Evolutionary conservation across 163 green algal species (phyloP).

Genomic region (Volvox carteri): DNA sequence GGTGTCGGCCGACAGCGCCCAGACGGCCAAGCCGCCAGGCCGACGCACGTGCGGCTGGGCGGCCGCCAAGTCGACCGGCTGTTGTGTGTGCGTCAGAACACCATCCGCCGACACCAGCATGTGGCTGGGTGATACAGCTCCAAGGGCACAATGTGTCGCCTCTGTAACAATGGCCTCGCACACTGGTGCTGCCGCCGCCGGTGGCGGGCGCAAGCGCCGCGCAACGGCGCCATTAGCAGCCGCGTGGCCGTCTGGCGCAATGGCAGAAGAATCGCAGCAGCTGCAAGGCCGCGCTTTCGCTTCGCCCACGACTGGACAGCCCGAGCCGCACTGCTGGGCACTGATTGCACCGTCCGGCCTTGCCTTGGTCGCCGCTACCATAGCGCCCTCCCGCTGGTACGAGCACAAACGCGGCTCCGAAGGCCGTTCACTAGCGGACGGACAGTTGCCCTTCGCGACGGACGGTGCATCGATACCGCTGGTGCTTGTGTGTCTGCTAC

Average conservation of each 20-base stretch:
- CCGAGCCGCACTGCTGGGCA: too few relatives aligned
- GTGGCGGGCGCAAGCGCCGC: too few relatives aligned
- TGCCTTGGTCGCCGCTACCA: not conserved
- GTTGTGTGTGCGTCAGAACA: not conserved
- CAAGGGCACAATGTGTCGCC: too few relatives aligned
- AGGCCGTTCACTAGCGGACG: not conserved
- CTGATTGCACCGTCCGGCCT: not conserved
- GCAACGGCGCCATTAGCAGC: too few relatives aligned
- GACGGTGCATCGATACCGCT: not conserved
- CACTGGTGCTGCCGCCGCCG: too few relatives aligned
- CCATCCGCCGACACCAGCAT: slow-evolving; percentile 1
- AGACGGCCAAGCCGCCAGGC: not conserved
- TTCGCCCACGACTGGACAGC: not conserved
- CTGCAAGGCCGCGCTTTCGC: not conserved
- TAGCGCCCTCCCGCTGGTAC: not conserved
- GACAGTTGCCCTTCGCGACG: not conserved
- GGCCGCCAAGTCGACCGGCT: not conserved
- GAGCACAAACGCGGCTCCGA: slow-evolving; percentile 8
- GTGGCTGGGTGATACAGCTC: not conserved
- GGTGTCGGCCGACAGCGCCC: slow-evolving; percentile 3
- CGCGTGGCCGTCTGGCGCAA: not conserved
- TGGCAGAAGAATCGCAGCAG: not conserved
- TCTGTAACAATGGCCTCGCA: too few relatives aligned
- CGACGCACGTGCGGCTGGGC: not conserved
- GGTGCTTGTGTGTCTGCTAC: not conserved